Percentiles rank a stretch among this genome's conserved stretches.
Conservation (phyloP, 148 eudicot species). For the Mesembryanthemum crystallinum region DNA sequence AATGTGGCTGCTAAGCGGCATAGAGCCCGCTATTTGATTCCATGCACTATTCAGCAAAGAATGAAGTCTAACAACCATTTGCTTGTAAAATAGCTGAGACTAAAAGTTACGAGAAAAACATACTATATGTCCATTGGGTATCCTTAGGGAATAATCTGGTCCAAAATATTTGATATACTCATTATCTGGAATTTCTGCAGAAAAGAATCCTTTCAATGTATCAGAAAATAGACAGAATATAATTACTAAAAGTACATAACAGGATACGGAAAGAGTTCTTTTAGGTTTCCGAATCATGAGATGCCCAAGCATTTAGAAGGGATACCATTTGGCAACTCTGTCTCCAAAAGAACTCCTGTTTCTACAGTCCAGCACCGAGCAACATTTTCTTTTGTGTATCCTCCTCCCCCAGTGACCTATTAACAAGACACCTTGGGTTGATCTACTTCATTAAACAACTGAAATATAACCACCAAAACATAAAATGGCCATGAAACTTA, state of each 20-base stretch:
- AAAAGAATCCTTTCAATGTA: slow-evolving; percentile 3
- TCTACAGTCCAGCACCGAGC: slow-evolving; percentile 99
- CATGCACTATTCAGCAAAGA: background rate
- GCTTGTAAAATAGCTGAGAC: slow-evolving; percentile 10
- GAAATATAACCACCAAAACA: slow-evolving; percentile 6
- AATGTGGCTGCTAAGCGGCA: too few relatives aligned
- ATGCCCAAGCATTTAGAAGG: slow-evolving; percentile 9
- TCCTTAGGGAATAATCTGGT: slow-evolving; percentile 81
- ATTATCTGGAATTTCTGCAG: slow-evolving; percentile 92
- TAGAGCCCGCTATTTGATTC: too few relatives aligned
- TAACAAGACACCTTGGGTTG: slow-evolving; percentile 18
- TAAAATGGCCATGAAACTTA: slow-evolving; percentile 33
- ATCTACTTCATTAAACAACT: slow-evolving; percentile 9
- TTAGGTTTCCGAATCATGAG: background rate
- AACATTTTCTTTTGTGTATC: slow-evolving; percentile 98
- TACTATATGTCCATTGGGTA: slow-evolving; percentile 74
- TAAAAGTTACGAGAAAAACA: slow-evolving; percentile 15
- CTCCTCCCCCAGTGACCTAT: slow-evolving; percentile 98
- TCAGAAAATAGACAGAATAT: background rate
- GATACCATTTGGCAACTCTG: slow-evolving; percentile 86
- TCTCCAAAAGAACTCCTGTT: slow-evolving; percentile 84
- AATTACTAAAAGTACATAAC: background rate
- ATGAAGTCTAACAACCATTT: background rate
- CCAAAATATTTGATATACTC: slow-evolving; percentile 87
- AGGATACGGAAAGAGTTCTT: background rate